These are phyloP conservation scores for Herpetospermum pedunculosum DNA, from an alignment of 306 rosid genomes.

Conservation along the genomic window DNA sequence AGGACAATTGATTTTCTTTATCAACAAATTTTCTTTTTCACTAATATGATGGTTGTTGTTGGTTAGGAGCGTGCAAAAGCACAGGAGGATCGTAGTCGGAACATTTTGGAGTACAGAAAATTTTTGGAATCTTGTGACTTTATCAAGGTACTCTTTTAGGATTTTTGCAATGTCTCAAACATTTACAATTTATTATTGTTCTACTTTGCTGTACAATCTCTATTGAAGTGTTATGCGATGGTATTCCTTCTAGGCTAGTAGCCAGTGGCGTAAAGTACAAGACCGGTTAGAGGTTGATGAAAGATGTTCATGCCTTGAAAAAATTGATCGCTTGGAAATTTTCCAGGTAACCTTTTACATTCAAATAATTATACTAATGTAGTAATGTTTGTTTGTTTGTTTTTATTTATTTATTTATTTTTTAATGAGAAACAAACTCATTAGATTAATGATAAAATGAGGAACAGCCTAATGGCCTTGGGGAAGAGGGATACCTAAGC, in stretches of 20 bases:
- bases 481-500: background rate
- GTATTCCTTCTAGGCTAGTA: constrained; percentile 46
- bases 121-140: constrained; percentile 88
- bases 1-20: background rate
- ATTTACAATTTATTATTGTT: constrained; percentile 7
- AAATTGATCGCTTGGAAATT: constrained; percentile 67
- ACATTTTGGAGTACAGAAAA: constrained; percentile 50
- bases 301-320: constrained; percentile 80
- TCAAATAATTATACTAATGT: background rate
- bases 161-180: background rate
- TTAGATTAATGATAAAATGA: background rate
- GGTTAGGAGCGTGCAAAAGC: constrained; percentile 66
- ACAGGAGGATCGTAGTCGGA: constrained; percentile 55
- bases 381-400: background rate
- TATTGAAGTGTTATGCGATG: constrained; percentile 10
- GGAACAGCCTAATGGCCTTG: background rate
- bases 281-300: constrained; percentile 89
- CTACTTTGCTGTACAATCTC: constrained; percentile 12
- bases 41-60: constrained; percentile 16
- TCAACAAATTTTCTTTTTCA: background rate
- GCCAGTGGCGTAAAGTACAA: constrained; percentile 94
- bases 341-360: constrained; percentile 43
- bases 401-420: background rate
- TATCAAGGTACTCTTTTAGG: constrained; percentile 44
- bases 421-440: background rate